Conservation (phyloP, 2,329 filamentous ascomycete genomes). For the Corniculantispora saksenae region DNA sequence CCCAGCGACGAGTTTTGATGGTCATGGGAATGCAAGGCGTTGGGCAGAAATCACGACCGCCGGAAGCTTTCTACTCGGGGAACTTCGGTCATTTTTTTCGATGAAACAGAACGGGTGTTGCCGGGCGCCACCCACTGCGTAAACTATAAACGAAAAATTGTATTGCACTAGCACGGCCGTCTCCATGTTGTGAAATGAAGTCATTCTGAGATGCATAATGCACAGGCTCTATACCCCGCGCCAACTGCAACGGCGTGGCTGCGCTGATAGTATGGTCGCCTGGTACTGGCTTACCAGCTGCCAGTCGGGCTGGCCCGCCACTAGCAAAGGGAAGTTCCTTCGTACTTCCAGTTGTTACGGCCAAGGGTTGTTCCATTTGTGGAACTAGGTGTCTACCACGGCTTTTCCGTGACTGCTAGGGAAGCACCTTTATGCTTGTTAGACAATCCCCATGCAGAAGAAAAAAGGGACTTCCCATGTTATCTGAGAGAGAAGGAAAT, state of each 20-base stretch:
- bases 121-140: background rate
- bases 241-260: background rate
- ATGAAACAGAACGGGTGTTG: slow-evolving; percentile 1
- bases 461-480: too few relatives aligned
- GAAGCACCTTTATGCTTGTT: too few relatives aligned
- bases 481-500: background rate
- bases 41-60: background rate
- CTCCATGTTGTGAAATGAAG: background rate
- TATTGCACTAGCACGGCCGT: background rate
- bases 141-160: background rate
- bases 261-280: background rate
- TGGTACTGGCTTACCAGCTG: background rate
- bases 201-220: background rate
- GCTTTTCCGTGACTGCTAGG: too few relatives aligned
- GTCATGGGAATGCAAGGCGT: background rate
- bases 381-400: too few relatives aligned
- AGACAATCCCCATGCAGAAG: too few relatives aligned
- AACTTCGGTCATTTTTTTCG: background rate
- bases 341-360: background rate
- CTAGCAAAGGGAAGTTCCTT: background rate
- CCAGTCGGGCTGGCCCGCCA: background rate
- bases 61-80: background rate
- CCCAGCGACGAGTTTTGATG: background rate
- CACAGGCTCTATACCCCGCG: background rate
- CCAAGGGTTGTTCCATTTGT: too few relatives aligned